phyloP scores from a whole-genome alignment of 1,284 basidiomycete genomes.

The Heterobasidion parviporum region DNA sequence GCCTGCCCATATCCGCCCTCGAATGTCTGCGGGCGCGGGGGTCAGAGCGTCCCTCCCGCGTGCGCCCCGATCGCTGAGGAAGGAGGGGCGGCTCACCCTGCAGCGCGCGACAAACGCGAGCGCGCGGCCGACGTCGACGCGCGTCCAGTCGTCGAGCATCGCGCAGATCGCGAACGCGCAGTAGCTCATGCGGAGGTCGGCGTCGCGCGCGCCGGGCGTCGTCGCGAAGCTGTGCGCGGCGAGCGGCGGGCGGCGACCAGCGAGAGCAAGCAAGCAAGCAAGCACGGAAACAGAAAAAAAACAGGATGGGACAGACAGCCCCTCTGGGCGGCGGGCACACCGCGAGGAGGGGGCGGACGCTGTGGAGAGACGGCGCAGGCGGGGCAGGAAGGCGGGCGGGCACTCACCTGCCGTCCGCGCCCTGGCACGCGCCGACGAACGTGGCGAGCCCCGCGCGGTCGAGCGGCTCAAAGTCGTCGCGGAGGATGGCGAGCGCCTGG shows the following conservation, averaged over 20 bases:
- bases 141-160: conserved; percentile 73
- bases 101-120: conserved; percentile 60
- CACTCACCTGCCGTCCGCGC: conserved; percentile 71
- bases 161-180: conserved; percentile 80
- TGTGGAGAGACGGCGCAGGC: not conserved
- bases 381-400: not conserved
- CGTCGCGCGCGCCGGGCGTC: conserved; percentile 54
- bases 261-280: no score
- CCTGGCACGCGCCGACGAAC: conserved; percentile 69
- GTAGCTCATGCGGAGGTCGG: conserved; percentile 80
- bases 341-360: no score
- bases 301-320: no score
- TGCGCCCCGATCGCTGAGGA: not conserved
- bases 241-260: not conserved
- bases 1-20: conserved; percentile 90
- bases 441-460: conserved; percentile 53
- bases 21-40: conserved; percentile 57
- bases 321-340: no score
- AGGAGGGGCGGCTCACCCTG: conserved; percentile 38
- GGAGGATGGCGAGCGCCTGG: conserved; percentile 70
- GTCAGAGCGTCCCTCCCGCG: not conserved
- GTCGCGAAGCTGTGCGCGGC: conserved; percentile 60
- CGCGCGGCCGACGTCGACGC: conserved; percentile 56
- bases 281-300: no score
- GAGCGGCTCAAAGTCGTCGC: conserved; percentile 69